Evolutionary conservation across 257 asterid genomes (phyloP), one percentile per base, ranked within the genome.

Genomic region (Phtheirospermum japonicum): DNA sequence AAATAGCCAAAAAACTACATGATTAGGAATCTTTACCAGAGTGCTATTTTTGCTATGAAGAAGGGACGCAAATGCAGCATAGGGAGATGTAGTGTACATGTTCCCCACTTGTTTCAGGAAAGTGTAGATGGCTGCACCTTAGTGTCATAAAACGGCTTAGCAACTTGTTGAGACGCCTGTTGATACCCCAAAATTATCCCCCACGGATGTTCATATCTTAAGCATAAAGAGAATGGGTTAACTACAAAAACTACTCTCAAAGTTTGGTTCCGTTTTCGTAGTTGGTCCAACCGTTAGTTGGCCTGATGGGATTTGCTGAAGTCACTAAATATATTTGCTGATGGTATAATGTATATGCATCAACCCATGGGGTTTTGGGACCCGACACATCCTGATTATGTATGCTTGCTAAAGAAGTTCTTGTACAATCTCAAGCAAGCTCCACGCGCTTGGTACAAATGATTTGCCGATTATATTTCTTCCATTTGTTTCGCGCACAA

Each of bases 1-100:
- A 13, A 69, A 6, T 45, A 33, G 61, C 9, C 9, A 11, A 45
- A 53, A n/a, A 26, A 12, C 28, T 5, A 68, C 8, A 14, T 18
- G 45, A 45, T 61, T 45, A 37, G 12, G 12, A 59, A 69, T 67
- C 16, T 6, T 65, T 87, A 93, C 99, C 91, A 93, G 75, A 63
- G 92, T 59, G 75, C 64, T 75, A 11, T 71, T 66, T 54, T 93
- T 87, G 64, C 79, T 87, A 85, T 93, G 95, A 70, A 93, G 63
- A 61, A 93, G 91, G 49, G 99, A 93, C 48, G 89, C 95, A 71
- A 93, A 87, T 66, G 99, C 99, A 32, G 97, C 99, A 74, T 93
- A 93, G 37, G 89, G 77, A 0, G 99, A 93, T 55, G 99, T 97
- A n/a, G 99, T 93, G 62, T 93, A 93, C 99, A 87, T 93, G 82